Conservation (phyloP, 768 basidiomycete genomes). For the Lentinula detonsa region DNA sequence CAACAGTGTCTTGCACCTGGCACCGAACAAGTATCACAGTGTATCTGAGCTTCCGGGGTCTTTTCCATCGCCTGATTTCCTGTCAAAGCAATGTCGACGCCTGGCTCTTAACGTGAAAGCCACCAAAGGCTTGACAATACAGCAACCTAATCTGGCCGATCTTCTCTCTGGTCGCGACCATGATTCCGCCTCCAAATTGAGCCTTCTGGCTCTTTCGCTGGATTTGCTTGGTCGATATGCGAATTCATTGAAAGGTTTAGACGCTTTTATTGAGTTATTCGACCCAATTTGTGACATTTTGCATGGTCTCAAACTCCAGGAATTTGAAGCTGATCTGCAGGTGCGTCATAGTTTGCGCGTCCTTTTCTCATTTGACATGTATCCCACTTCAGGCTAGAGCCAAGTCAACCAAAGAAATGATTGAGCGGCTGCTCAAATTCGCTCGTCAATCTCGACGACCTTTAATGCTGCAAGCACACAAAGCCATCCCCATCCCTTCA, state of each 20-base stretch:
- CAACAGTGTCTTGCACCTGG: slow-evolving; percentile 66
- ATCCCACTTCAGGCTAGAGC: slow-evolving; percentile 38
- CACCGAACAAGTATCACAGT: slow-evolving; percentile 51
- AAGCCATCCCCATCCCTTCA: slow-evolving; percentile 91
- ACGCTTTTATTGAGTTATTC: slow-evolving; percentile 84
- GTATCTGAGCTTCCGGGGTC: slow-evolving; percentile 51
- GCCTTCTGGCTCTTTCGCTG: slow-evolving; percentile 60
- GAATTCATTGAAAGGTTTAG: slow-evolving; percentile 69
- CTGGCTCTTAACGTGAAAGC: slow-evolving; percentile 32
- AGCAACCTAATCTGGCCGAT: slow-evolving; percentile 40
- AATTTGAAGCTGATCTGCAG: slow-evolving; percentile 46
- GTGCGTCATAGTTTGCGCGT: slow-evolving; percentile 28
- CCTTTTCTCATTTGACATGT: slow-evolving; percentile 1
- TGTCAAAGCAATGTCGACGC: slow-evolving; percentile 35
- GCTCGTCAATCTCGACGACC: slow-evolving; percentile 68
- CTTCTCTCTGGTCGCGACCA: slow-evolving; percentile 29
- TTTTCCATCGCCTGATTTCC: slow-evolving; percentile 71
- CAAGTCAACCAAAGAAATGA: slow-evolving; percentile 36
- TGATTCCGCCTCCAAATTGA: slow-evolving; percentile 63
- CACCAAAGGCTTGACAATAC: slow-evolving; percentile 31
- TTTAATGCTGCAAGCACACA: slow-evolving; percentile 84
- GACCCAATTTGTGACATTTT: slow-evolving; percentile 59
- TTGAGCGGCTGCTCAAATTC: slow-evolving; percentile 67
- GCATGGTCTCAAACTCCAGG: slow-evolving; percentile 38
- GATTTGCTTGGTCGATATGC: slow-evolving; percentile 63